Evolutionary conservation across 148 eudicot genomes (phyloP).

Genomic region (Agrostemma githago): DNA sequence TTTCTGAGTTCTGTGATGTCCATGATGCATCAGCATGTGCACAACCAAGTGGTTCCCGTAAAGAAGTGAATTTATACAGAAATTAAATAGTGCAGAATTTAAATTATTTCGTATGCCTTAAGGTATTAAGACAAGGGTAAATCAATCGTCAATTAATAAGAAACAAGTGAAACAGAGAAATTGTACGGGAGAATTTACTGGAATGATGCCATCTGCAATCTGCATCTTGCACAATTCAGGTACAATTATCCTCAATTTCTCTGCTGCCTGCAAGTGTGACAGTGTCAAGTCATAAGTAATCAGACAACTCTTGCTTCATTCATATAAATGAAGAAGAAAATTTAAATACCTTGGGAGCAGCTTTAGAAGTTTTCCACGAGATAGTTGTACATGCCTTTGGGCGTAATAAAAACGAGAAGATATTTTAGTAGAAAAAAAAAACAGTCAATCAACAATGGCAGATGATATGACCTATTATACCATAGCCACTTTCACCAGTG

Average conservation of each 20-base stretch:
- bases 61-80: no score
- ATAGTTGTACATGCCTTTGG: conserved; percentile 90
- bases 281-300: conserved; percentile 15
- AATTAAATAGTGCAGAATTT: no score
- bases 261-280: conserved; percentile 55
- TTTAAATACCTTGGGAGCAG: conserved; percentile 59
- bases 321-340: conserved; percentile 11
- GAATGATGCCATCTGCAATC: conserved; percentile 65
- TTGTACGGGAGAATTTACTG: conserved; percentile 33
- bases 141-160: no score
- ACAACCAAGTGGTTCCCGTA: no score
- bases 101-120: no score
- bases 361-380: no score
- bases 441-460: background rate
- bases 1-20: no score
- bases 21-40: no score
- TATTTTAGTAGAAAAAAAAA: no score
- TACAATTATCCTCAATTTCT: no score
- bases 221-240: no score
- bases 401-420: conserved; percentile 30
- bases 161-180: background rate
- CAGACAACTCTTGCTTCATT: conserved; percentile 4
- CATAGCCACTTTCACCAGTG: conserved; percentile 89
- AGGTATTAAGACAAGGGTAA: no score
- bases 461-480: conserved; percentile 16